Base-by-base conservation (phyloP, 2,329 filamentous ascomycete genomes). In the Grosmannia huntii region DNA sequence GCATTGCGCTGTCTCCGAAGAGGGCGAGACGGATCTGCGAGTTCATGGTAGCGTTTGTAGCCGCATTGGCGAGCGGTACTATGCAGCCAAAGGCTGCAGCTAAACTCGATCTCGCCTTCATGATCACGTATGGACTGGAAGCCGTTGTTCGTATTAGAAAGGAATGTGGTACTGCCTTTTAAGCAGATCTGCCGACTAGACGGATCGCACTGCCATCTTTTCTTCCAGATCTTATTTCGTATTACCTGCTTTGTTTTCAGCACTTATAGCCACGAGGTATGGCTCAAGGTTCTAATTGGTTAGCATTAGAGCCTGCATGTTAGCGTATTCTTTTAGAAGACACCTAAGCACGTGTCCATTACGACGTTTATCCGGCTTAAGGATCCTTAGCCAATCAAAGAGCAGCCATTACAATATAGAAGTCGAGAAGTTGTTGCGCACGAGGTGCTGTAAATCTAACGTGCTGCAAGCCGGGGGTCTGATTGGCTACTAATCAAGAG, bases 1-100 rank as follows among this genome's bases (percentile, higher is more conserved):
- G 59, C 65, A 68, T 67, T 56, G 55, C 62, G 23, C 36, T 55
- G 33, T 61, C 57, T 44, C 59, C 60, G 28, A 55, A 52, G 59
- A 54, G 60, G 16, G 58, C 58, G 19, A 60, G 56, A n/a, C 58
- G 56, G 23, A 62, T 50, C 55, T 59, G 59, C 53, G 59, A 56
- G 57, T 59, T 59, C 53, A 23, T 50, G 41, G 52, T 51, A n/a
- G 48, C 50, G 9, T 52, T 53, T n/a, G 44, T 52, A 31, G 56
- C 58, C 31, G 50, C 33, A 9, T 52, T 27, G 48, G 21, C n/a
- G 21, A 12, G 48, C 11, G 27, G 23, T 23, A 44, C 41, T 19
- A 44, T 44, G 41, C 41, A 44, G 19, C 41, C 16, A 21, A 44
- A 2, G 41, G 41, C 41, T 5, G 41, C 41, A 44, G 41, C 41